Evolutionary conservation across 768 basidiomycete genomes (phyloP), one percentile per base, ranked within the genome.

Genomic region (Rhodotorula sphaerocarpa): DNA sequence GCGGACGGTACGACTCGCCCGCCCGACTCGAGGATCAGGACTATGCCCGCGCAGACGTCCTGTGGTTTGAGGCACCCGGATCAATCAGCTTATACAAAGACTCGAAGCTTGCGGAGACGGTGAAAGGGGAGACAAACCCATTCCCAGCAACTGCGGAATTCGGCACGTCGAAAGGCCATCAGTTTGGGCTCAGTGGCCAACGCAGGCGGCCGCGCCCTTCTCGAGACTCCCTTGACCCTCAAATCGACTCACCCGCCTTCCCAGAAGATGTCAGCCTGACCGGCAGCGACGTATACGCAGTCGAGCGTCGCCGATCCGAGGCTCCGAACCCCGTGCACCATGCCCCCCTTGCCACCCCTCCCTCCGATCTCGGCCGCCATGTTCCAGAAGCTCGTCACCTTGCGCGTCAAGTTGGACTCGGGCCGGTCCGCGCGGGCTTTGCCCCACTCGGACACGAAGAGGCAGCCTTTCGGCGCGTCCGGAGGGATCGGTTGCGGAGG

Each of bases 361-460:
- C 70, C 66, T 5, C 69, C 69, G 21, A 67, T 44, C 50, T 71
- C 70, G 23, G 62, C 63, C 2, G 70, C 70, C 47, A 71, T 59
- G 55, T 71, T 71, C 60, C 57, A 58, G 12, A 71, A 51, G 14
- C 54, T 57, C 43, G 57, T 54, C 9, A 65, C 68, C 41, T 70
- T 71, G 34, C 61, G 62, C 9, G 60, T 56, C 21, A 71, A 46
- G 55, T 62, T 70, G 14, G 56, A 53, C 20, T 50, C 64, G 2
- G 66, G 66, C 21, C 48, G 25, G 34, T 63, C 63, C 16, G 58
- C 46, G n/a, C 70, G 56, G 44, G 66, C 69, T 36, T 71, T 71
- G 44, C 70, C 70, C 70, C 70, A 71, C 47, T 71, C 70, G 23
- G 70, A 63, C 11, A 57, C 30, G 61, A 70, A 71, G 3, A 71